Evolutionary conservation across 768 basidiomycete genomes (phyloP), one percentile per base, ranked within the genome.

Genomic region (Phylloporus arenicola): DNA sequence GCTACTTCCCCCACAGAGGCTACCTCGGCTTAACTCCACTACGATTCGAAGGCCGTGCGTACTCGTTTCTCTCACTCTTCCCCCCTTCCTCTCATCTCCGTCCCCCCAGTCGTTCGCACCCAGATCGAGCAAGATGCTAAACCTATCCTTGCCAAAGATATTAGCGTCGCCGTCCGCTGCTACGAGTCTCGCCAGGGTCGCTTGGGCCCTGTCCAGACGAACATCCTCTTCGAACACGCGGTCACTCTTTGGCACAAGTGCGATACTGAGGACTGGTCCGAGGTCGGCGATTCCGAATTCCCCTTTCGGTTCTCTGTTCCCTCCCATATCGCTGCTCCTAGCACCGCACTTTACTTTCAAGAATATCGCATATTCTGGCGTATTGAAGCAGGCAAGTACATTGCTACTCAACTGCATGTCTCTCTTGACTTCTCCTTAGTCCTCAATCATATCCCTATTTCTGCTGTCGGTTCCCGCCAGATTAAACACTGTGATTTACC

Each of bases 331-430:
- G 68, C 75, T 14, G 86, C 86, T 35, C 83, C 81, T 59, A 85
- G 83, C 64, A 82, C 84, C 43, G 78, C 83, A 13, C 58, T 68
- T 34, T 75, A 81, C 52, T 88, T 83, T 59, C 85, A 85, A 57
- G 85, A 84, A 58, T 92, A 89, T 66, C 77, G 84, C 39, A 82
- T 86, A 62, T 79, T 79, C 62, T 92, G 90, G 90, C 76, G 88
- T 47, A 74, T 92, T 50, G 90, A 92, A 72, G 89, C 89, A 55
- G 77, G 88, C 83, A 56, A 55, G 82, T 75, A 13, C 41, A 54
- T 45, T 47, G n/a, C 47, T 35, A 43, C 31, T 39, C 38, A 33
- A 45, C 33, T 6, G 17, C 4, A 52, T 35, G 22, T 45, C 20
- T 58, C 46, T 60, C 54, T 59, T 64, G 55, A 65, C 53, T 43